These are phyloP conservation scores for Trichoderma koningiopsis DNA, from an alignment of 2,329 filamentous ascomycete genomes.

Conservation along the genomic window DNA sequence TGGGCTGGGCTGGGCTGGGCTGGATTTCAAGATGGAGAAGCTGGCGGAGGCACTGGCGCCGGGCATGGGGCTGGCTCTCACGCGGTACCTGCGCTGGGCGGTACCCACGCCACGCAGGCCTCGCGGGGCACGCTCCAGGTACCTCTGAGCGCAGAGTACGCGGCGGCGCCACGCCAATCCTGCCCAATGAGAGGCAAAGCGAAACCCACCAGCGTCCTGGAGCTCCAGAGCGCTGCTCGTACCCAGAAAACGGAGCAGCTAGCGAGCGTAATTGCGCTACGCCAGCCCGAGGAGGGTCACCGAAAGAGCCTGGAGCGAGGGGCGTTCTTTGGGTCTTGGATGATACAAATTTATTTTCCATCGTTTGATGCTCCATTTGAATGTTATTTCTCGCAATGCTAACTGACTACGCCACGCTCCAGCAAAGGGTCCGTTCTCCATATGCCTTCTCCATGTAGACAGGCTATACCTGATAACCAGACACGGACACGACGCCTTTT, in stretches of 20 bases:
- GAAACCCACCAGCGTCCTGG: background rate
- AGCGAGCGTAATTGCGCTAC: background rate
- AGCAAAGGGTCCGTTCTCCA: background rate
- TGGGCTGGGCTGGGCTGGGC: background rate
- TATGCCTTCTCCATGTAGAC: background rate
- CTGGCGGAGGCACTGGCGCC: background rate
- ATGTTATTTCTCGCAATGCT: background rate
- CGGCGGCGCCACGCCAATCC: background rate
- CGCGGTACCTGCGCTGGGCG: constrained; percentile 12
- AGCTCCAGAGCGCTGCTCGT: background rate
- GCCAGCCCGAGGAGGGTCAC: background rate
- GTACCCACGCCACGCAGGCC: constrained; percentile 4
- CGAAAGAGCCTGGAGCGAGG: background rate
- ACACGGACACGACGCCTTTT: background rate
- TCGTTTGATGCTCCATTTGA: background rate
- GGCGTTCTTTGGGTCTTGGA: background rate
- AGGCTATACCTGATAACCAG: background rate
- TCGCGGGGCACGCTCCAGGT: background rate
- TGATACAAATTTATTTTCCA: too few species aligned
- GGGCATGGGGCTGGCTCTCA: background rate
- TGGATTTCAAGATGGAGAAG: background rate
- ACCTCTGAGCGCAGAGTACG: constrained; percentile 1
- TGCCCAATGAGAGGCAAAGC: background rate
- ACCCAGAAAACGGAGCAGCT: background rate
- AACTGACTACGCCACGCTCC: background rate